These are phyloP conservation scores for Penicillium egyptiacum DNA, from an alignment of 495 filamentous ascomycete genomes.

Conservation along the genomic window DNA sequence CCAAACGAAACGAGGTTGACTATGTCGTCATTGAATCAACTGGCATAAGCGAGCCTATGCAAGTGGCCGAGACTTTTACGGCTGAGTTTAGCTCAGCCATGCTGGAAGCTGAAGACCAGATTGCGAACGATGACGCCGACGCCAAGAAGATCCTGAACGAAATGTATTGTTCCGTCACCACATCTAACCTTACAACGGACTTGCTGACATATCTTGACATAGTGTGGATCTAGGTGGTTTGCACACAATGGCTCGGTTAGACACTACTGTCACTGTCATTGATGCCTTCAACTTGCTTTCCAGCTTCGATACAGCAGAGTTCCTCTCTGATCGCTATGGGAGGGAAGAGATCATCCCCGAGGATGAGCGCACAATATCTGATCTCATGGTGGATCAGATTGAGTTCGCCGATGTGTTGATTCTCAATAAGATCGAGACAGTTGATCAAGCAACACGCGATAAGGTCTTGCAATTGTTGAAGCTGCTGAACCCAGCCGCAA, in stretches of 20 bases:
- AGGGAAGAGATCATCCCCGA: conserved; percentile 46
- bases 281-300: conserved; percentile 59
- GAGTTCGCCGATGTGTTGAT: conserved; percentile 62
- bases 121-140: conserved; percentile 33
- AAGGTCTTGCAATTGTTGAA: conserved; percentile 46
- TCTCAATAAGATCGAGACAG: conserved; percentile 54
- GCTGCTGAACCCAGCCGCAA: conserved; percentile 52
- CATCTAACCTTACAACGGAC: not conserved
- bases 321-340: conserved; percentile 52
- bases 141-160: conserved; percentile 38
- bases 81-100: conserved; percentile 48
- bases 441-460: conserved; percentile 35
- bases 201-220: conserved; percentile 12
- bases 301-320: conserved; percentile 58
- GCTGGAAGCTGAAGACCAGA: conserved; percentile 38
- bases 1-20: conserved; percentile 49
- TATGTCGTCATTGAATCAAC: conserved; percentile 63
- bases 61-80: conserved; percentile 62
- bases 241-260: conserved; percentile 53
- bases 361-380: conserved; percentile 60
- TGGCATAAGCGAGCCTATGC: conserved; percentile 62
- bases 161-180: conserved; percentile 28
- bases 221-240: conserved; percentile 51
- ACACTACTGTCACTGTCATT: conserved; percentile 59
- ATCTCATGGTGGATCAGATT: conserved; percentile 62